Evolutionary conservation across 129 eudicot genomes (phyloP).

Genomic region (Logfia minima): DNA sequence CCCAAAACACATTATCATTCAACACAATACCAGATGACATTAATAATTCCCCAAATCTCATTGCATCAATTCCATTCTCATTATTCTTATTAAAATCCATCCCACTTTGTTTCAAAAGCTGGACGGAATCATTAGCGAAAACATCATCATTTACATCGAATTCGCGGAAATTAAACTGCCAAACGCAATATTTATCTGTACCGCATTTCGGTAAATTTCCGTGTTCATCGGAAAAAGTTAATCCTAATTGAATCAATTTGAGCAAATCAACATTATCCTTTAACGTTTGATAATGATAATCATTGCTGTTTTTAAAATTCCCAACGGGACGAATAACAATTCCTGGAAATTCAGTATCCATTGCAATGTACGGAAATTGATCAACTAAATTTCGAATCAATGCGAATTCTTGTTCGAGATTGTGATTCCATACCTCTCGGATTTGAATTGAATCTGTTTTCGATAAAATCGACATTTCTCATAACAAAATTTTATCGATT

Average conservation of each 20-base stretch:
- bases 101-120: constrained; percentile 75
- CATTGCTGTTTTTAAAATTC: constrained; percentile 61
- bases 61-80: constrained; percentile 68
- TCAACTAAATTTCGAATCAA: constrained; percentile 66
- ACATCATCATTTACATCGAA: constrained; percentile 80
- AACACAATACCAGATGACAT: constrained; percentile 89
- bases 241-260: constrained; percentile 81
- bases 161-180: constrained; percentile 90
- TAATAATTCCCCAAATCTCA: constrained; percentile 66
- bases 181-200: constrained; percentile 56
- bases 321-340: constrained; percentile 77
- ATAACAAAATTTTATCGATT: constrained; percentile 9
- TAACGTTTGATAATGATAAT: constrained; percentile 69
- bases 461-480: constrained; percentile 65
- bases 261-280: constrained; percentile 76
- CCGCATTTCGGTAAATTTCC: constrained; percentile 79
- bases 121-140: constrained; percentile 72
- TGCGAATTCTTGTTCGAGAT: constrained; percentile 71
- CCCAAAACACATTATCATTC: constrained; percentile 74
- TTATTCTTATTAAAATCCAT: constrained; percentile 68
- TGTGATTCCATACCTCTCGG: constrained; percentile 80
- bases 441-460: constrained; percentile 66
- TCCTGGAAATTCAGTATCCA: constrained; percentile 92
- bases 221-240: constrained; percentile 67
- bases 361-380: constrained; percentile 63